A percentile compares a stretch with the other conserved stretches of the same genome.
Evolutionary conservation across 208 protist species (phyloP).

Genomic region (Acanthamoeba healyi): DNA sequence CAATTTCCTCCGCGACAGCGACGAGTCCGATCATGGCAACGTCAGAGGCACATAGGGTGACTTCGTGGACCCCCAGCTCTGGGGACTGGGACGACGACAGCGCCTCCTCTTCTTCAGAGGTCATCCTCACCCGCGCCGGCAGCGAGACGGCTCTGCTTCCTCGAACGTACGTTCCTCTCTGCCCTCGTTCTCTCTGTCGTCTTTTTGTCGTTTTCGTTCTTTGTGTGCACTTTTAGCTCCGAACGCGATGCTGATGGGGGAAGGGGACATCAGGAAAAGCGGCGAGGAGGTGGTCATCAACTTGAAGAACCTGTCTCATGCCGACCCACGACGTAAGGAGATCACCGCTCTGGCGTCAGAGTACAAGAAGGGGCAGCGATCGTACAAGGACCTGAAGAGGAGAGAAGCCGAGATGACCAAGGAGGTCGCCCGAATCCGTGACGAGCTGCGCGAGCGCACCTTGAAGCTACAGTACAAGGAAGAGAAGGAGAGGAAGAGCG

Average conservation of each 20-base stretch:
- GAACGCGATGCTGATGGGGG: not conserved
- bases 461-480: not conserved
- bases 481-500: conserved; percentile 43
- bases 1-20: not conserved
- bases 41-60: not conserved
- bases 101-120: conserved; percentile 1
- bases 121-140: conserved; percentile 6
- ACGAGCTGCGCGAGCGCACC: not conserved
- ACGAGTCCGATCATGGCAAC: not conserved
- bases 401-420: not conserved
- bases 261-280: not conserved
- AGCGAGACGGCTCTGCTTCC: not conserved
- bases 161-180: not conserved
- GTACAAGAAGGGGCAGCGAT: not conserved
- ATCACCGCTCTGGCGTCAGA: not conserved
- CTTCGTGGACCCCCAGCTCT: conserved; percentile 23
- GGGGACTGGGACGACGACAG: conserved; percentile 66
- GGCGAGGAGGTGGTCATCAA: conserved; percentile 17
- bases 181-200: not conserved
- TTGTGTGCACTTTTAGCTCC: not conserved
- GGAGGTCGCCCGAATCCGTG: not conserved
- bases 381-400: conserved; percentile 42
- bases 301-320: not conserved
- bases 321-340: not conserved
- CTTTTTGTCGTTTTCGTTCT: not conserved